Conservation (phyloP, 306 rosid species). For the Ammopiptanthus mongolicus region DNA sequence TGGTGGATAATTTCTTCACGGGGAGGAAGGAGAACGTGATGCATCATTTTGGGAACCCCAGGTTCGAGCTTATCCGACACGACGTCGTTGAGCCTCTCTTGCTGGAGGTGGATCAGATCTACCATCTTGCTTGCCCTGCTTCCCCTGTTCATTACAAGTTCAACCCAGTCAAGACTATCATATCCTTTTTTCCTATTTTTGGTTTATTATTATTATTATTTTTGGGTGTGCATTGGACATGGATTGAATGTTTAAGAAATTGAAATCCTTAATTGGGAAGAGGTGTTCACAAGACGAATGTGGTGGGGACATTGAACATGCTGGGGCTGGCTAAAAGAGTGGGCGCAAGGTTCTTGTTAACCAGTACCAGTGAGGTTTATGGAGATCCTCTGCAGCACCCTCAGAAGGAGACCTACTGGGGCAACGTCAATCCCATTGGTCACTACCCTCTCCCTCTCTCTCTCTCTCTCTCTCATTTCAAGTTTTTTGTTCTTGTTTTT, state of each 20-base stretch:
- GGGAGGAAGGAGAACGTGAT: constrained; percentile 87
- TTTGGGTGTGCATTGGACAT: too few relatives aligned
- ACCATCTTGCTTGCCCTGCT: constrained; percentile 96
- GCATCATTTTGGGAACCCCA: constrained; percentile 90
- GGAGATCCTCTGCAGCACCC: constrained; percentile 99
- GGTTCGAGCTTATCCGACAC: constrained; percentile 89
- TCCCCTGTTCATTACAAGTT: constrained; percentile 95
- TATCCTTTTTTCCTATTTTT: constrained; percentile 52
- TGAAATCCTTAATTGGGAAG: constrained; percentile 41
- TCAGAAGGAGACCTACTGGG: constrained; percentile 98
- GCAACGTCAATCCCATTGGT: constrained; percentile 99
- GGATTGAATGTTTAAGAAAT: background rate
- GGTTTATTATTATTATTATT: too few relatives aligned
- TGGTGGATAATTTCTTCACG: constrained; percentile 91
- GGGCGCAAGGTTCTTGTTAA: constrained; percentile 83
- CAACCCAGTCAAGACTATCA: constrained; percentile 96
- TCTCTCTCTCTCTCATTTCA: background rate
- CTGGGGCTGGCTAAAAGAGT: constrained; percentile 85
- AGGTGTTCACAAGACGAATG: constrained; percentile 78
- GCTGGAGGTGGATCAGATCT: constrained; percentile 97
- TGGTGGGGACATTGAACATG: constrained; percentile 97
- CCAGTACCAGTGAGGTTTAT: constrained; percentile 96
- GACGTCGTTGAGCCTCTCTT: constrained; percentile 93
- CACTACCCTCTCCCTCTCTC: too few relatives aligned
- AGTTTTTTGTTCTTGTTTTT: background rate